Base-by-base conservation (phyloP, 495 filamentous ascomycete genomes). In the Lindgomyces ingoldianus region DNA sequence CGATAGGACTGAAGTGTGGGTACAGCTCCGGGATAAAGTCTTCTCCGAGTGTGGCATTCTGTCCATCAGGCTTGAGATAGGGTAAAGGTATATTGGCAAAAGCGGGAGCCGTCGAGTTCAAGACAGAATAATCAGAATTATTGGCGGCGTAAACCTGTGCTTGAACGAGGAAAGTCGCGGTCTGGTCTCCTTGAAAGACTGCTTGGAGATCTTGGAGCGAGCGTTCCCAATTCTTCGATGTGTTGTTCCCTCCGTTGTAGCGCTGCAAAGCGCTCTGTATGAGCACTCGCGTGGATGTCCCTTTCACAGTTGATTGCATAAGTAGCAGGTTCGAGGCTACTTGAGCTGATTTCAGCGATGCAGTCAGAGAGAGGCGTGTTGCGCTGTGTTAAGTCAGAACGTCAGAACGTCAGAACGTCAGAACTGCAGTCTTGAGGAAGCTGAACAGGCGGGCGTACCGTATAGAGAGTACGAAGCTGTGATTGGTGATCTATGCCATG, bases 321-420 rank as follows among this genome's bases (percentile, higher is more conserved):
- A 93, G 80, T 33, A 87, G 79, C 25, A 95, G 81, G 70, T 88
- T 88, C 50, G 87, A 86, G n/a, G 86, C 76, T 36, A 97, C 81
- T 71, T 93, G 87, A 21, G 88, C 84, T 25, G 91, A 87, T 74
- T 96, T 96, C 72, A 96, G 83, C 12, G 87, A 89, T 16, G 93
- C 93, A 1, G 90, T 90, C 51, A 96, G 82, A 26, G 87, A 76
- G 29, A 96, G 83, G 36, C 84, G 81, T 46, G 79, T 77, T 0
- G 78, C 75, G 62, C 81, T 83, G 24, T 27, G n/a, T n/a, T n/a
- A n/a, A n/a, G n/a, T n/a, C n/a, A n/a, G n/a, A n/a, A n/a, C n/a
- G n/a, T n/a, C n/a, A n/a, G n/a, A n/a, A n/a, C n/a, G n/a, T n/a
- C n/a, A n/a, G n/a, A n/a, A n/a, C n/a, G n/a, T n/a, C n/a, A n/a